Percentiles rank a stretch among this genome's conserved stretches.
These are phyloP conservation scores for Fusarium praegraminearum DNA, from an alignment of 2,329 filamentous ascomycete species.

Conservation along the genomic window DNA sequence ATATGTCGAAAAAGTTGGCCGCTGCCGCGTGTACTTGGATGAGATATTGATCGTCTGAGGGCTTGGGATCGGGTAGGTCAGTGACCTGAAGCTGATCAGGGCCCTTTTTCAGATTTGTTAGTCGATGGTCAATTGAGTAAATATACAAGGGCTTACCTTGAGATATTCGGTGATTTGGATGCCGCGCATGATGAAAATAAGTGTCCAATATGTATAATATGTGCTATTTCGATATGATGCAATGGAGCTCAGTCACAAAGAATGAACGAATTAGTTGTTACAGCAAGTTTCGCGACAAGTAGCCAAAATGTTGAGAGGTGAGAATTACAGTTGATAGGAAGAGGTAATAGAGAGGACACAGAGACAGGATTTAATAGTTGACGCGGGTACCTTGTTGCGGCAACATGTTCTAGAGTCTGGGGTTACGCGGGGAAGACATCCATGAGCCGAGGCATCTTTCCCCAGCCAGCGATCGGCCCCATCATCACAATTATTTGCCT, in stretches of 20 bases:
- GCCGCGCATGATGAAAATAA: conserved; percentile 71
- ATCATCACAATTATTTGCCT: neutral
- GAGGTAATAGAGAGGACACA: neutral
- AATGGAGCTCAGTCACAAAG: neutral
- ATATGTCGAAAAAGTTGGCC: conserved; percentile 96
- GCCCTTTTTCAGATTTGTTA: conserved; percentile 62
- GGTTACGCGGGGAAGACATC: conserved; percentile 42
- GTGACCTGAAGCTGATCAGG: conserved; percentile 83
- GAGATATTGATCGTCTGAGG: conserved; percentile 80
- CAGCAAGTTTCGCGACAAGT: neutral
- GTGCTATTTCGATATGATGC: neutral
- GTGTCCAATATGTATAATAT: neutral
- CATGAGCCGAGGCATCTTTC: conserved; percentile 48
- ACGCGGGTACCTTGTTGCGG: conserved; percentile 23
- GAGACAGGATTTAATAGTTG: conserved; percentile 27
- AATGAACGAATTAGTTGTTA: neutral
- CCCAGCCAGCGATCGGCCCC: conserved; percentile 26
- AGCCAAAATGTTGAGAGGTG: neutral
- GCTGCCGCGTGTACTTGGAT: conserved; percentile 88
- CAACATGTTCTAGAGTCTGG: conserved; percentile 22
- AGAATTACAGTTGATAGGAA: neutral
- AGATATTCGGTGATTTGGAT: conserved; percentile 81
- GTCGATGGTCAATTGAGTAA: neutral
- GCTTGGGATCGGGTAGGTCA: conserved; percentile 78
- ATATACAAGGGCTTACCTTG: conserved; percentile 63